These are phyloP conservation scores for Cornus kousa DNA, from an alignment of 148 eudicot species.

Conservation along the genomic window DNA sequence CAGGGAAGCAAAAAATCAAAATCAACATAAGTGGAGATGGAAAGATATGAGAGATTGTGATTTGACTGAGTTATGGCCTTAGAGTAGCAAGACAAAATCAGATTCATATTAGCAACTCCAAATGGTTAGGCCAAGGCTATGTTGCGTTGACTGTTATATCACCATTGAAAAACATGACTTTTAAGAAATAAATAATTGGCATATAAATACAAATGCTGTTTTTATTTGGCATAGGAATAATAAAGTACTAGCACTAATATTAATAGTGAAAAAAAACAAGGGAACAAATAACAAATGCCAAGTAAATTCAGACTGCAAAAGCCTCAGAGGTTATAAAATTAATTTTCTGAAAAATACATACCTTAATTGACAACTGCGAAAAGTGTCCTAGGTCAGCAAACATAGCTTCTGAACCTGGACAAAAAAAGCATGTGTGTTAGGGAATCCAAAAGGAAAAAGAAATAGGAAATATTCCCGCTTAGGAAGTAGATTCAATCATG, in stretches of 20 bases:
- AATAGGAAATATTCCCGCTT: not conserved
- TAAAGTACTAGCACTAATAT: not conserved
- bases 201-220: too few species aligned
- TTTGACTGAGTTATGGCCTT: too few species aligned
- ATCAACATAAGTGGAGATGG: too few species aligned
- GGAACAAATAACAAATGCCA: not conserved
- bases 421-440: not conserved
- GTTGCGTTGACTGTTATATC: too few species aligned
- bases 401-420: slow-evolving; percentile 78
- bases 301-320: not conserved
- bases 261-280: not conserved
- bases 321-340: not conserved
- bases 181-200: too few species aligned
- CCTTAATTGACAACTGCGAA: slow-evolving; percentile 71
- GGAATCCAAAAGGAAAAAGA: not conserved
- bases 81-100: too few species aligned
- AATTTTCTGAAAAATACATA: slow-evolving; percentile 15
- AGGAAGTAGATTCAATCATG: not conserved
- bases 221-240: too few species aligned
- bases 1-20: too few species aligned
- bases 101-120: too few species aligned
- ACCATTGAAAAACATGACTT: too few species aligned
- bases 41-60: too few species aligned
- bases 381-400: slow-evolving; percentile 83
- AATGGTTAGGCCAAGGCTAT: too few species aligned